Evolutionary conservation across 2,329 filamentous ascomycete species (phyloP), one percentile per base, ranked within the genome.

Genomic region (Onygena corvina): DNA sequence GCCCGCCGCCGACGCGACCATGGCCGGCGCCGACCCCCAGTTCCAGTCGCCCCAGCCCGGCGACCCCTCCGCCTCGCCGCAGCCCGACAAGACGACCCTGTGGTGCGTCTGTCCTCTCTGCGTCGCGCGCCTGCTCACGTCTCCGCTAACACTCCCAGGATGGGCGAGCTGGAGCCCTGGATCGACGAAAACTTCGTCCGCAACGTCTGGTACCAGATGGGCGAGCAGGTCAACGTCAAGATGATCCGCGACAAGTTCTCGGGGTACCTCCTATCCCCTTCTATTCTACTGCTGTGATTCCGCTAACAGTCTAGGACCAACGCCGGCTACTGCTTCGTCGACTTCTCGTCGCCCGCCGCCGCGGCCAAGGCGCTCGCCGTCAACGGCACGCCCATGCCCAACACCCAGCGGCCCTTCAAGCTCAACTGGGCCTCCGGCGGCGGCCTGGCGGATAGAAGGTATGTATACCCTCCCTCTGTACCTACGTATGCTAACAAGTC

Each of bases 171-270:
- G 56, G 90, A 96, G 70, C 86, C 88, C 23, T 98, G 92, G 92
- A 96, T 98, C 72, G 92, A 98, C 61, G 92, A 98, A 74, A 93
- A 90, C 71, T 98, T 96, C 68, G 86, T 98, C 64, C 89, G 93
- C 70, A 92, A 85, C 59, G 81, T 96, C 40, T 96, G 87, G 77
- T 94, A 87, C 62, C 81, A 89, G 60, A 85, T 94, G 72, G 88
- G 85, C 58, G 92, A 96, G 70, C 81, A 81, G 56, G 92, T 98
- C 61, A 95, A 95, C 61, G 92, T 98, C 60, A 98, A 98, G 79
- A 94, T 98, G 77, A 98, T 98, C 62, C 86, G 92, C 57, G 92
- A 98, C 74, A 95, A 95, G 71, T 94, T 94, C 69, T 95, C 90
- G 64, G 92, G 90, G 88, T 94, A 76, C 70, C 76, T 63, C 14